These are phyloP conservation scores for Naganishia vaughanmartiniae DNA, from an alignment of 768 basidiomycete genomes.

Conservation along the genomic window DNA sequence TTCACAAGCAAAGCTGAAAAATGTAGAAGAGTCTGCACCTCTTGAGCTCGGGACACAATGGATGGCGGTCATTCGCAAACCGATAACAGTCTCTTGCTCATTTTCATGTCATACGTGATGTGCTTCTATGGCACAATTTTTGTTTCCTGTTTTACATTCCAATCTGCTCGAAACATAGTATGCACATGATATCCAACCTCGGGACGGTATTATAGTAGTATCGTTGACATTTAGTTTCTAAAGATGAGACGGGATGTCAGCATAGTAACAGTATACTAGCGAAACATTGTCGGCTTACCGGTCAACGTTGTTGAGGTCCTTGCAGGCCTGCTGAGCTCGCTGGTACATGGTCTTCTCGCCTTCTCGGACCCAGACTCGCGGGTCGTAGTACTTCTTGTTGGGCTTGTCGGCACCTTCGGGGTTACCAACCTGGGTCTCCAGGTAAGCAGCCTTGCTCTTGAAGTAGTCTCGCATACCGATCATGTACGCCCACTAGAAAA, in stretches of 20 bases:
- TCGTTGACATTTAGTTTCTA: slow-evolving; percentile 16
- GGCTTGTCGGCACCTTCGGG: slow-evolving; percentile 95
- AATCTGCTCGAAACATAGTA: not conserved
- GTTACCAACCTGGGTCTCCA: slow-evolving; percentile 89
- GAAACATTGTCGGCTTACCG: slow-evolving; percentile 5
- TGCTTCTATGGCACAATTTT: slow-evolving; percentile 21
- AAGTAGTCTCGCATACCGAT: slow-evolving; percentile 86
- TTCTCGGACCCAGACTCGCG: slow-evolving; percentile 97
- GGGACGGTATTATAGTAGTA: slow-evolving; percentile 9
- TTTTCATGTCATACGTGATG: slow-evolving; percentile 7
- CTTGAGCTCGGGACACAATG: too few relatives aligned
- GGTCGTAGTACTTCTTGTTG: slow-evolving; percentile 86
- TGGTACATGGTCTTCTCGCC: slow-evolving; percentile 86
- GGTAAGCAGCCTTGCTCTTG: slow-evolving; percentile 77
- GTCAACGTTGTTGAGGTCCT: slow-evolving; percentile 67
- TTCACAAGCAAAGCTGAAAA: too few relatives aligned
- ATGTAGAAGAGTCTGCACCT: too few relatives aligned
- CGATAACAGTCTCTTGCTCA: not conserved
- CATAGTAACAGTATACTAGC: not conserved
- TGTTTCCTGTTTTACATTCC: slow-evolving; percentile 7
- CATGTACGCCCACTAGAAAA: slow-evolving; percentile 87
- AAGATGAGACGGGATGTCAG: not conserved
- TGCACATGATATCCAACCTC: slow-evolving; percentile 6
- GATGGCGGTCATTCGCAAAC: not conserved
- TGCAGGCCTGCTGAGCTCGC: slow-evolving; percentile 91